A percentile compares a stretch with the other conserved stretches of the same genome.
Conservation (phyloP, 768 basidiomycete genomes). For the Lyophyllum decastes region DNA sequence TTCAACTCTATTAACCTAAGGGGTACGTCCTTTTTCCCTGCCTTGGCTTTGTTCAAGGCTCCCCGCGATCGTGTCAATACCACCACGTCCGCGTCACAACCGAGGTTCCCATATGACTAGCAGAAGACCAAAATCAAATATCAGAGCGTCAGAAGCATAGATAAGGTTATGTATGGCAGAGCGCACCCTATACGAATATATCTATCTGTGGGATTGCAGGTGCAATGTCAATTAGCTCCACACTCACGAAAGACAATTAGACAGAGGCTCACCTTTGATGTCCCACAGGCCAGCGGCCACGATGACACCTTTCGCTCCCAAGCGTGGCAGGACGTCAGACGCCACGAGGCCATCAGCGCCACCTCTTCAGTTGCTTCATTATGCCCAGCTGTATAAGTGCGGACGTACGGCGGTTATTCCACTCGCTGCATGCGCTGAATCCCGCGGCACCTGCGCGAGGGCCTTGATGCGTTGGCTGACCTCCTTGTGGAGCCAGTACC, state of each 20-base stretch:
- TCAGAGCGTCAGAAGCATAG: not conserved
- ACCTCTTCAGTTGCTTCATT: not conserved
- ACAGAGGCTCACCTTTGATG: constrained; percentile 54
- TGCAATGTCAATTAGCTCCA: constrained; percentile 8
- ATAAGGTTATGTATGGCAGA: not conserved
- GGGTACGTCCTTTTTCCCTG: constrained; percentile 11
- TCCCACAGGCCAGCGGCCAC: constrained; percentile 80
- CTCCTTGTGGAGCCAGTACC: constrained; percentile 69
- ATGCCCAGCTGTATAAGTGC: not conserved
- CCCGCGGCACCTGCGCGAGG: constrained; percentile 62
- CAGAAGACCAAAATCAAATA: constrained; percentile 1
- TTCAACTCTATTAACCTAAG: not conserved
- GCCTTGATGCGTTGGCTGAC: constrained; percentile 66
- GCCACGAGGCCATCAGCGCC: constrained; percentile 56
- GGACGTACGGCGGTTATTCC: constrained; percentile 80
- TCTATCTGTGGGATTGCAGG: constrained; percentile 43
- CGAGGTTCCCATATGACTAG: constrained; percentile 84
- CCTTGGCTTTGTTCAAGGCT: constrained; percentile 44
- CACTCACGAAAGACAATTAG: not conserved
- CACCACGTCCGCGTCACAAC: constrained; percentile 65
- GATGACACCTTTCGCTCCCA: constrained; percentile 67
- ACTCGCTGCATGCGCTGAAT: constrained; percentile 64
- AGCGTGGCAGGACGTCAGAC: constrained; percentile 66
- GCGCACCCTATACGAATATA: constrained; percentile 80
- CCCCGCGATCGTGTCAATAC: constrained; percentile 65